Evolutionary conservation across 2,329 filamentous ascomycete species (phyloP).

Genomic region (Lasiodiplodia sp.): DNA sequence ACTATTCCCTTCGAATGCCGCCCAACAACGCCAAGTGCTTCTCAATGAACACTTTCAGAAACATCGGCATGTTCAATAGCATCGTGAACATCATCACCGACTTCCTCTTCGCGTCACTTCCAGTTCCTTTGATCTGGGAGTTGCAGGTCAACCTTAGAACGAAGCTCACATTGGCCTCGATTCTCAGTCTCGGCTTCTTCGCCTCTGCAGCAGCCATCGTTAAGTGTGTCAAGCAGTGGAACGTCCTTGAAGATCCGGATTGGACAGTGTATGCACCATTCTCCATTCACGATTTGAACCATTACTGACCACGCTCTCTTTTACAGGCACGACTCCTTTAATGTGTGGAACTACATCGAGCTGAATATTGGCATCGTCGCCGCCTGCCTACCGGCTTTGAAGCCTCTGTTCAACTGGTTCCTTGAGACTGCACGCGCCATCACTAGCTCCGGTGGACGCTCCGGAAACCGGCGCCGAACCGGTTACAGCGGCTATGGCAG

Average conservation of each 20-base stretch:
- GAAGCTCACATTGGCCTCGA: constrained; percentile 55
- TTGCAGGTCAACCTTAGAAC: constrained; percentile 55
- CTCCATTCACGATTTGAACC: constrained; percentile 10
- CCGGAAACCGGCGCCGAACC: constrained; percentile 5
- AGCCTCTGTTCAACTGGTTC: constrained; percentile 45
- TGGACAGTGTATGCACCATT: constrained; percentile 38
- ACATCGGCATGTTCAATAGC: constrained; percentile 57
- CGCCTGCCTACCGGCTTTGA: constrained; percentile 51
- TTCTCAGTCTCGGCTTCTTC: constrained; percentile 51
- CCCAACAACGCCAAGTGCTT: constrained; percentile 52
- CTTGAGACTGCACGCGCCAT: constrained; percentile 40
- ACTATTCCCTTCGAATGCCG: constrained; percentile 43
- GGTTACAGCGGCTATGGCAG: constrained; percentile 14
- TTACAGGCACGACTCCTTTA: constrained; percentile 45
- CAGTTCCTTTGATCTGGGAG: constrained; percentile 52
- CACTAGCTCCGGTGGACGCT: constrained; percentile 30
- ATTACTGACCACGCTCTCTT: constrained; percentile 21
- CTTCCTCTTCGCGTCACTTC: constrained; percentile 54
- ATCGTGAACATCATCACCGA: constrained; percentile 58
- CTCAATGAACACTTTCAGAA: constrained; percentile 49
- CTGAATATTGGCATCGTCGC: constrained; percentile 55
- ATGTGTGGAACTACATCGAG: constrained; percentile 56
- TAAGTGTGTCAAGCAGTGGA: constrained; percentile 50
- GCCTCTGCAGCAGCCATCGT: constrained; percentile 54
- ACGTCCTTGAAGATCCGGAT: constrained; percentile 46